Evolutionary conservation across 2,329 filamentous ascomycete genomes (phyloP).

Genomic region (Huntiella moniliformis): DNA sequence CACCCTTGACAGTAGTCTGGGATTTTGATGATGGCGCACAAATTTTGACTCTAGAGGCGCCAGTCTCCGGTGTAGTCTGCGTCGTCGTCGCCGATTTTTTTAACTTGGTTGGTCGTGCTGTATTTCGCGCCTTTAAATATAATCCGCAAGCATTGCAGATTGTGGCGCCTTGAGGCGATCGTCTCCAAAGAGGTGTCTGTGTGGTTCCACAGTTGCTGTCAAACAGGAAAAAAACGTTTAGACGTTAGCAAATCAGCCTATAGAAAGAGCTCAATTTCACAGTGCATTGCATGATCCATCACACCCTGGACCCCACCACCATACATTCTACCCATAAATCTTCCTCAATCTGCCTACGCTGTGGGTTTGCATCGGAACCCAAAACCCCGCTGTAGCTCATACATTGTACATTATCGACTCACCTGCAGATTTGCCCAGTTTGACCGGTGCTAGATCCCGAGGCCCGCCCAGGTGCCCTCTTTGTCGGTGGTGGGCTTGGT

Average conservation of each 20-base stretch:
- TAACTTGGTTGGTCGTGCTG: conserved; percentile 72
- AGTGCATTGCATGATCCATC: neutral
- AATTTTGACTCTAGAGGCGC: conserved; percentile 20
- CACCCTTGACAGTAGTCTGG: conserved; percentile 25
- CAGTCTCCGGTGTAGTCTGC: conserved; percentile 25
- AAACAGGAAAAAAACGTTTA: conserved; percentile 12
- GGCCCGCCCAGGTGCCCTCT: conserved; percentile 1
- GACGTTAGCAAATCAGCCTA: neutral
- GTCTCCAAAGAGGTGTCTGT: conserved; percentile 81
- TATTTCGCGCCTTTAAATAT: conserved; percentile 85
- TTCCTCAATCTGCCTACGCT: too few species aligned
- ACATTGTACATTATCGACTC: conserved; percentile 17
- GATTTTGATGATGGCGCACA: conserved; percentile 22
- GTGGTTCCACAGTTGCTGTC: conserved; percentile 85
- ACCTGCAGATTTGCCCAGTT: conserved; percentile 54
- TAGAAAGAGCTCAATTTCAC: neutral
- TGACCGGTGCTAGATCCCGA: conserved; percentile 7
- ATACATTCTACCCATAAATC: neutral
- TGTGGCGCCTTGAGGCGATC: conserved; percentile 78
- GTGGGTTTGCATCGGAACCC: too few species aligned
- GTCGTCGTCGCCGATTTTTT: conserved; percentile 51
- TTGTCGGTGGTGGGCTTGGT: conserved; percentile 3
- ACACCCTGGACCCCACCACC: neutral
- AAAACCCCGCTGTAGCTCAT: neutral
- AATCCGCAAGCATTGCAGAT: conserved; percentile 97